Evolutionary conservation across 129 eudicot species (phyloP).

Genomic region (Centrapalus pauciflorus): DNA sequence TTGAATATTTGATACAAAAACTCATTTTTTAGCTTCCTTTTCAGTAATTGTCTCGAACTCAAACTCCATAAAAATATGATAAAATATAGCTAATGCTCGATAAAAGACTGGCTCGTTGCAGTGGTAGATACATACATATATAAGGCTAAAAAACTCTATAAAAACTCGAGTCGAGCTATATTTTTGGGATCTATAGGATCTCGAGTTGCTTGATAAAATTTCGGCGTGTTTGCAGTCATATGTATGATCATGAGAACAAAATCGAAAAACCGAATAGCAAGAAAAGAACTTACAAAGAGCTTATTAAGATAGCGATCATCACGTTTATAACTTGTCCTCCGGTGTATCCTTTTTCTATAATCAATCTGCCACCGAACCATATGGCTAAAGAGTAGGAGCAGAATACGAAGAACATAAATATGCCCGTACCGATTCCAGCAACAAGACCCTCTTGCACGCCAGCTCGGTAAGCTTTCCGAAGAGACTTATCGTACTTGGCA

Average conservation of each 20-base stretch:
- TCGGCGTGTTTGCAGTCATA: too few relatives aligned
- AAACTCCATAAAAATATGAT: too few relatives aligned
- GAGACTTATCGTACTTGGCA: slow-evolving; percentile 52
- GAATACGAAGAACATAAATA: slow-evolving; percentile 39
- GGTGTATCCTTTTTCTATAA: slow-evolving; percentile 47
- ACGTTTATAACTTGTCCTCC: slow-evolving; percentile 72
- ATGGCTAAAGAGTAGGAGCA: slow-evolving; percentile 62
- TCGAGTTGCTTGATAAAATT: too few relatives aligned
- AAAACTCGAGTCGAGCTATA: too few relatives aligned
- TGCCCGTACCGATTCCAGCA: slow-evolving; percentile 57
- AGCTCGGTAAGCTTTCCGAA: slow-evolving; percentile 49
- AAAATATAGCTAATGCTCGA: too few relatives aligned
- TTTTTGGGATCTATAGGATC: too few relatives aligned
- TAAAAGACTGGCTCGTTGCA: too few relatives aligned
- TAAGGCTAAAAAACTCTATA: too few relatives aligned
- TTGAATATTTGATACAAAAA: too few relatives aligned
- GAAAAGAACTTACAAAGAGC: slow-evolving; percentile 62
- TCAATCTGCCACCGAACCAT: slow-evolving; percentile 79
- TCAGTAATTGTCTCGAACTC: too few relatives aligned
- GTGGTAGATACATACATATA: too few relatives aligned
- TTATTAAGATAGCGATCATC: slow-evolving; percentile 49
- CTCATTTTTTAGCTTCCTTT: too few relatives aligned
- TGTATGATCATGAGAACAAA: background rate
- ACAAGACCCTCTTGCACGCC: slow-evolving; percentile 65
- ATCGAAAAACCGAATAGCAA: background rate